Evolutionary conservation across 1,284 basidiomycete genomes (phyloP), one percentile per base, ranked within the genome.

Genomic region (Tylopilus orsonianus): DNA sequence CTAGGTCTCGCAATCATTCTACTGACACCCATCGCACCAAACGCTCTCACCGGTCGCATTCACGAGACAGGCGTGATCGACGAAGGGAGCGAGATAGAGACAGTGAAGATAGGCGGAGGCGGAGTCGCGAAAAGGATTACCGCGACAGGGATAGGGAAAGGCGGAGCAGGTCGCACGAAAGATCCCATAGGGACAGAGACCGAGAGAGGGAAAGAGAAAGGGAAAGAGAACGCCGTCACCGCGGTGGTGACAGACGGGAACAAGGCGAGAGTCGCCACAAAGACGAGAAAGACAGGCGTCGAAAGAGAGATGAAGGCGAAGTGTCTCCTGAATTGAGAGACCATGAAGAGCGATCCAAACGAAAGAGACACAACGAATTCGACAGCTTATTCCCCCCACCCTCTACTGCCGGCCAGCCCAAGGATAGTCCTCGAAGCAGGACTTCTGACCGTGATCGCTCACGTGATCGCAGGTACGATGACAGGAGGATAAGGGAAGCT

Each of bases 21-120:
- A 80, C 80, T 35, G 87, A 88, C 61, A 89, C 86, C 18, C 78
- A 81, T 55, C 79, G 78, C 40, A 87, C 85, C 27, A 77, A 75
- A 56, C 77, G 77, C 51, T 90, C 87, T 36, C 85, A 87, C 59
- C 75, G 81, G 52, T 90, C 88, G 19, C 70, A 71, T 43, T 89
- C 87, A 30, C 70, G 70, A 35, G 77, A 79, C 50, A 49, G 56
- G 22, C 72, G 75, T 54, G 83, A 85, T 38, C 71, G 75, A 53
- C 74, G 75, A 56, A 73, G 72, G 45, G 75, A 77, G 39, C 72
- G 75, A 46, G 81, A 82, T n/a, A 71, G 68, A 42, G 79, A 78
- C 33, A 62, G 68, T 16, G 80, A 81, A 39, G 78, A 83, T 30
- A 73, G 65, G 54, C 75, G 74, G 32, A 78, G 73, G 58, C 75